Evolutionary conservation across 1,284 basidiomycete species (phyloP).

Genomic region (Mycosarcoma mackinlayi): DNA sequence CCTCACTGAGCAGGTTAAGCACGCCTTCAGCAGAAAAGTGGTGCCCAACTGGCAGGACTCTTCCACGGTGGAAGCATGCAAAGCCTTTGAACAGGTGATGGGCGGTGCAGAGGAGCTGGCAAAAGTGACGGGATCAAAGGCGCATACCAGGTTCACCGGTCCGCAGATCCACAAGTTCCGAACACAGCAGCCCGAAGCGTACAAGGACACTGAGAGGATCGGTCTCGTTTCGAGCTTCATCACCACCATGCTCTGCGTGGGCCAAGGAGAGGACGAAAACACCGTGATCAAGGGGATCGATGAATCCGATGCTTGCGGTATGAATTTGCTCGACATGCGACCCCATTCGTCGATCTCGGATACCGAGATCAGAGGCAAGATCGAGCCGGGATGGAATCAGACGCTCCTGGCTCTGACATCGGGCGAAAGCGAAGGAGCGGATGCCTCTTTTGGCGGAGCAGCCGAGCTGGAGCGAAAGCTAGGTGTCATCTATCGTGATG

Average conservation of each 20-base stretch:
- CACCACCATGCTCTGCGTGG: conserved; percentile 78
- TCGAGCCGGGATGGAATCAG: conserved; percentile 58
- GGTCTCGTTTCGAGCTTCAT: conserved; percentile 86
- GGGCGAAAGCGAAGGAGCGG: conserved; percentile 65
- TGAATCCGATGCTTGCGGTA: conserved; percentile 84
- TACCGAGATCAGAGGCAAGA: conserved; percentile 63
- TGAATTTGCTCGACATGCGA: conserved; percentile 78
- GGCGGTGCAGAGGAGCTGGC: conserved; percentile 80
- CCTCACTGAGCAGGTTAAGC: conserved; percentile 72
- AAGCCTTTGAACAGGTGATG: conserved; percentile 72
- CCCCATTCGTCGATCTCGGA: conserved; percentile 78
- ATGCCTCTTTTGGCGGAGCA: conserved; percentile 67
- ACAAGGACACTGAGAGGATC: conserved; percentile 77
- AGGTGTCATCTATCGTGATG: conserved; percentile 79
- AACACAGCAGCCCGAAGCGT: conserved; percentile 74
- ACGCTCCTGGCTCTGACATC: conserved; percentile 67
- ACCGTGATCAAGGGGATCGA: conserved; percentile 74
- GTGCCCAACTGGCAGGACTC: conserved; percentile 94
- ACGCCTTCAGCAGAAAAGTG: conserved; percentile 76
- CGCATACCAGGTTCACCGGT: conserved; percentile 88
- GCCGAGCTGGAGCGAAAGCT: conserved; percentile 78
- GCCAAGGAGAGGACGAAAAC: conserved; percentile 63
- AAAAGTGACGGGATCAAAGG: conserved; percentile 81
- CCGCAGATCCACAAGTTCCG: conserved; percentile 82
- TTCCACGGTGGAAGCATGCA: conserved; percentile 81